Evolutionary conservation across 805 yeast species (phyloP).

Genomic region (Torulaspora quercuum): DNA sequence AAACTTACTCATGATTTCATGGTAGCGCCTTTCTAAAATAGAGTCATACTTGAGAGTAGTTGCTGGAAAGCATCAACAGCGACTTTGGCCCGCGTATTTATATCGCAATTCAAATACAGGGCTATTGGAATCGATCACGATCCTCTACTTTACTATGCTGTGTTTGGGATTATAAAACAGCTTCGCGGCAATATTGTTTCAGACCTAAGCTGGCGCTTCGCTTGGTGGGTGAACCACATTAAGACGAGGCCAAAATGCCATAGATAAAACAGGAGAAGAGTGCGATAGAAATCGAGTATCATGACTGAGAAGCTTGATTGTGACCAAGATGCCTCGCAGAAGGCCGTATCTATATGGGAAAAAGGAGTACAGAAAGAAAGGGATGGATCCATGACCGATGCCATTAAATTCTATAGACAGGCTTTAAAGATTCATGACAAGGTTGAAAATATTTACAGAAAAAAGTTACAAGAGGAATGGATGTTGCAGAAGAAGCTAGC

Average conservation of each 20-base stretch:
- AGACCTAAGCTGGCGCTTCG: conserved; percentile 1
- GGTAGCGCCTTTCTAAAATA: neutral
- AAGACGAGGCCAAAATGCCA: conserved; percentile 7
- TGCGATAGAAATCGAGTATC: too few relatives aligned
- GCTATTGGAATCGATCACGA: too few relatives aligned
- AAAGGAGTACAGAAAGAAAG: conserved; percentile 68
- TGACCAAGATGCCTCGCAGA: conserved; percentile 7
- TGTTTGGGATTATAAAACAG: too few relatives aligned
- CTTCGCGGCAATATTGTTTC: conserved; percentile 10
- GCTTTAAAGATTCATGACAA: conserved; percentile 56
- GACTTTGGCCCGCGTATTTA: too few relatives aligned
- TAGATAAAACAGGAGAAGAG: too few relatives aligned
- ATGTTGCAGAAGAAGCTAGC: conserved; percentile 29
- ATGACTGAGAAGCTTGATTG: too few relatives aligned
- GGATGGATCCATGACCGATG: conserved; percentile 77
- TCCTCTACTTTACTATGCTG: too few relatives aligned
- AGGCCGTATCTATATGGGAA: conserved; percentile 65
- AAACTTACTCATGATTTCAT: conserved; percentile 13
- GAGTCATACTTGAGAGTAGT: too few relatives aligned
- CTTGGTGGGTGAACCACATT: too few relatives aligned
- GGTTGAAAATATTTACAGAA: conserved; percentile 68
- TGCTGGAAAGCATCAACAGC: too few relatives aligned
- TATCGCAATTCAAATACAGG: too few relatives aligned
- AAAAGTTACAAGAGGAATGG: conserved; percentile 46
- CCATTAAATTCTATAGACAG: conserved; percentile 64